A percentile compares a stretch with the other conserved stretches of the same genome.
Conservation (phyloP, 2,329 filamentous ascomycete species). For the Cercospora sp. region DNA sequence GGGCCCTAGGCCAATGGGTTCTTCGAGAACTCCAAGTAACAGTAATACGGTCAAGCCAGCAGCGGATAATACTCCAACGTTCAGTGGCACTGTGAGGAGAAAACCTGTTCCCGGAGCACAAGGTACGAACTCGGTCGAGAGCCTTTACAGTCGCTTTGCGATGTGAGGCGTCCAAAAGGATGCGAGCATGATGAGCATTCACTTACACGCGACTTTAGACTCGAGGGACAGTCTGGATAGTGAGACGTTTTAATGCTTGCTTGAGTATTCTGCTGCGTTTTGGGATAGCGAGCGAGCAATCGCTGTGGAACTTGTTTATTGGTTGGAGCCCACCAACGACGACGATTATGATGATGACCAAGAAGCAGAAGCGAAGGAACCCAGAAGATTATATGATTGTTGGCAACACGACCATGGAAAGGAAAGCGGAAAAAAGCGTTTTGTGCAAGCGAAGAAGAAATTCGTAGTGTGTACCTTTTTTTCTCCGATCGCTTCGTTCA, state of each 20-base stretch:
- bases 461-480: neutral
- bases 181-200: neutral
- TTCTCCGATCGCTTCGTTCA: neutral
- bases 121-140: conserved; percentile 24
- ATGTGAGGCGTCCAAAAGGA: neutral
- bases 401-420: neutral
- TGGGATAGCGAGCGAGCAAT: neutral
- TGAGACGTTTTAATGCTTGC: conserved; percentile 26
- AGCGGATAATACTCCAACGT: conserved; percentile 10
- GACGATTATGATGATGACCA: neutral
- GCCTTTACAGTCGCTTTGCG: conserved; percentile 12
- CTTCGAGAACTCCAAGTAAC: conserved; percentile 9
- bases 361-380: neutral
- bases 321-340: neutral
- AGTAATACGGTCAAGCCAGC: conserved; percentile 29
- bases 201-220: conserved; percentile 11
- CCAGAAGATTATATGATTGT: neutral
- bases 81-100: conserved; percentile 29
- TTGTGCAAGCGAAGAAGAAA: neutral
- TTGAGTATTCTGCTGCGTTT: neutral
- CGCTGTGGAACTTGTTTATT: too few species aligned
- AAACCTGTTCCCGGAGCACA: conserved; percentile 33
- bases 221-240: conserved; percentile 28
- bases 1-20: conserved; percentile 50
- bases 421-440: neutral